Base-by-base conservation (phyloP, 2,329 filamentous ascomycete species). In the Ophiostoma perfectum region DNA sequence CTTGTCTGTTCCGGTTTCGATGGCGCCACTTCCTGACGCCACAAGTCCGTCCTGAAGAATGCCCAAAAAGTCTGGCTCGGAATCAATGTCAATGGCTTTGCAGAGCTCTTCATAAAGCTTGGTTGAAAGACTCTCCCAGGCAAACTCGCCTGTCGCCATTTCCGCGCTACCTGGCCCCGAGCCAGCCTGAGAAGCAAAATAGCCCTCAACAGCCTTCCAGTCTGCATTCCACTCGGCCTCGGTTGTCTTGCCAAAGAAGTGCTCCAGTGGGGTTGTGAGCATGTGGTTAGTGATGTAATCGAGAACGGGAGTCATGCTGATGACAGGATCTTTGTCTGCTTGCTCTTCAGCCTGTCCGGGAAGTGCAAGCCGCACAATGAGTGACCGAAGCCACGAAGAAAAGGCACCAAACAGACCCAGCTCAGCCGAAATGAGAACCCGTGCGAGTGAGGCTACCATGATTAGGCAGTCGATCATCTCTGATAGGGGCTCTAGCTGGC, bases 321-420 rank as follows among this genome's bases (percentile, higher is more conserved):
- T 86, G 0, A 86, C 86, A 0, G 90, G 87, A 73, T 95, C 91
- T 72, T 90, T 90, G 70, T 94, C 92, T 38, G 88, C 84, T 62
- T 90, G 82, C 71, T 97, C 94, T 36, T 92, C 88, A 2, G 90
- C 88, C 14, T 86, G 81, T 0, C 87, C 90, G 79, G 75, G 80
- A 4, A 89, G 87, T 5, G 86, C 86, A 63, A 94, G 85, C 14
- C 89, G 85, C 72, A 96, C 91, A 69, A 97, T 94, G 74, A 93
- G 88, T 74, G 92, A 86, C 45, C 89, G 87, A 66, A 98, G 81
- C 94, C 94, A 98, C 67, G 84, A 82, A 0, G 91, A 93, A 75
- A 97, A 98, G 5, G 86, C 84, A 2, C 81, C 77, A 74, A 96
- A 98, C 65, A 93, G 85, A 39, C 88, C 84, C 16, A 94, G 84